These are phyloP conservation scores for Pinus tabuliformis DNA, from an alignment of 75 land plant species.

Conservation along the genomic window DNA sequence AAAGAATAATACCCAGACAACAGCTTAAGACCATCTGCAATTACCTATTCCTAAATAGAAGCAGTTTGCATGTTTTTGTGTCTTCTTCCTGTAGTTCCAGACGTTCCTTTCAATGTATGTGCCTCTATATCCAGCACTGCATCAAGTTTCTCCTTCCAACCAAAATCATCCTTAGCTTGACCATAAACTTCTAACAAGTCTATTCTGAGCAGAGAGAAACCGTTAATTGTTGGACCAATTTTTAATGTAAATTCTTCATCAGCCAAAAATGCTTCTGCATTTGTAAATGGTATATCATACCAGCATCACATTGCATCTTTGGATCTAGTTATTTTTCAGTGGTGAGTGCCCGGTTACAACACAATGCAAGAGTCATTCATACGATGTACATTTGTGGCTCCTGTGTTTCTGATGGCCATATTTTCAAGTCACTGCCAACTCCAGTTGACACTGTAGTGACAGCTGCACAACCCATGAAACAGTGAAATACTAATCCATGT, in stretches of 20 bases:
- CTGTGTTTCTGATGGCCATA: too few relatives aligned
- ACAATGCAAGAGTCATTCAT: too few relatives aligned
- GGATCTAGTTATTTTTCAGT: too few relatives aligned
- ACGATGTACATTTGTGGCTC: too few relatives aligned
- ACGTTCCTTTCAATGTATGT: conserved; percentile 43
- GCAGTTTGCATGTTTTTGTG: conserved; percentile 51
- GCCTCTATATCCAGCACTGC: conserved; percentile 83
- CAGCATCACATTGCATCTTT: conserved; percentile 92
- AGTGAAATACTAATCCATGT: too few relatives aligned
- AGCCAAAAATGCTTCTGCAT: conserved; percentile 88
- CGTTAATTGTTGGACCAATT: conserved; percentile 82
- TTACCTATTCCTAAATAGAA: conserved; percentile 72
- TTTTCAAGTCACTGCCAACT: too few relatives aligned
- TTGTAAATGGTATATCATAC: conserved; percentile 97
- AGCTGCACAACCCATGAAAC: too few relatives aligned
- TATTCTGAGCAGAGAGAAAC: conserved; percentile 76
- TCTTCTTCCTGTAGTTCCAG: conserved; percentile 50
- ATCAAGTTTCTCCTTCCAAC: conserved; percentile 99
- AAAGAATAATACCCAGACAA: conserved; percentile 60
- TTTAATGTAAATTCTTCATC: conserved; percentile 88
- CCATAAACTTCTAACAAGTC: conserved; percentile 95
- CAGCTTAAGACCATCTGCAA: conserved; percentile 80
- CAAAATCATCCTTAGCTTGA: conserved; percentile 97
- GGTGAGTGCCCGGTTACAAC: too few relatives aligned
- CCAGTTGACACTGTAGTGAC: too few relatives aligned